These are phyloP conservation scores for Trichosanthes truncata DNA, from an alignment of 306 rosid genomes.

Conservation along the genomic window DNA sequence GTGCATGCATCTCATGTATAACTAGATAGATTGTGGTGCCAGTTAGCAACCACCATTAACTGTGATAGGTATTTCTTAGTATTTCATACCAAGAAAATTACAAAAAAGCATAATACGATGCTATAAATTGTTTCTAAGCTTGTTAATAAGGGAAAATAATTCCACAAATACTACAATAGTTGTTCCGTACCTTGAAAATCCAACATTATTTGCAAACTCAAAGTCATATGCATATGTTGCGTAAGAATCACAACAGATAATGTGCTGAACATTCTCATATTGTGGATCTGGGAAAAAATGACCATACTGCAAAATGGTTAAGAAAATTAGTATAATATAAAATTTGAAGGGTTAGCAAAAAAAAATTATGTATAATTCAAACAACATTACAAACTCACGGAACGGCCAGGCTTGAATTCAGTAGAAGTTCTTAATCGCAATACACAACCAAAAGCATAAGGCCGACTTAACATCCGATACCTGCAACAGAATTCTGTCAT, in stretches of 20 bases:
- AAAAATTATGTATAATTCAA: not conserved
- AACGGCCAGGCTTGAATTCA: constrained; percentile 79
- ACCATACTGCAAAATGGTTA: constrained; percentile 66
- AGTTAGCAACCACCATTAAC: not conserved
- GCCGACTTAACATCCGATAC: constrained; percentile 90
- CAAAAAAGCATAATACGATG: not conserved
- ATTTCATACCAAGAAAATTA: not conserved
- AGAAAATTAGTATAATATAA: constrained; percentile 10
- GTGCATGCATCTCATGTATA: not conserved
- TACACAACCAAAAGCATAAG: constrained; percentile 91
- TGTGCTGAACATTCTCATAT: constrained; percentile 93
- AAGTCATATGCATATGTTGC: constrained; percentile 96
- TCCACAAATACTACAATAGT: not conserved
- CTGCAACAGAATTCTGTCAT: constrained; percentile 34
- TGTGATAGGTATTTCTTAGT: not conserved
- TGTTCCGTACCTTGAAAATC: constrained; percentile 69
- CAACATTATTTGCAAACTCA: constrained; percentile 70
- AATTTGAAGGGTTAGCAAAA: not conserved
- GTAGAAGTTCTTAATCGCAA: constrained; percentile 79
- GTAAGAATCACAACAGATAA: constrained; percentile 92
- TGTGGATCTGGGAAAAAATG: constrained; percentile 99
- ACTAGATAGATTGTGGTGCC: not conserved
- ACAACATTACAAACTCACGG: constrained; percentile 48
- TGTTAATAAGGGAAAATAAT: not conserved
- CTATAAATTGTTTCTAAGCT: not conserved